Evolutionary conservation across 1,284 basidiomycete genomes (phyloP).

Genomic region (Boletus semigastroideus): DNA sequence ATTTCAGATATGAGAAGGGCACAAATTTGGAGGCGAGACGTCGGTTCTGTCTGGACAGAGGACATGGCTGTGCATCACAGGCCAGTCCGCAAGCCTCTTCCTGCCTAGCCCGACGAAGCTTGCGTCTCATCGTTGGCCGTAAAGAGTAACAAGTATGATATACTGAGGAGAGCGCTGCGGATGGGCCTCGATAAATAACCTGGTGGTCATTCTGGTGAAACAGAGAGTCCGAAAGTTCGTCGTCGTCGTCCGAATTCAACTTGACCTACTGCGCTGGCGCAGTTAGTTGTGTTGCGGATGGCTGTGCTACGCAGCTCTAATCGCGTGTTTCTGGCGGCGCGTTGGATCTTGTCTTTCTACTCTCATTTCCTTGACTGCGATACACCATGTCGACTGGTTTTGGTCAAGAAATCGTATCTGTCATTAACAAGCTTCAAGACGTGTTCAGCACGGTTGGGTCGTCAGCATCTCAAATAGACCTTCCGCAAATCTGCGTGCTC

Average conservation of each 20-base stretch:
- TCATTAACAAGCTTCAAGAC: conserved; percentile 84
- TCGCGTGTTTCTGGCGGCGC: conserved; percentile 28
- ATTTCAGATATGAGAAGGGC: conserved; percentile 26
- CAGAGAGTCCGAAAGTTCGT: background rate
- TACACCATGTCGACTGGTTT: conserved; percentile 60
- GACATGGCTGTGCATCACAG: conserved; percentile 12
- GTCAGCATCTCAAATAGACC: conserved; percentile 73
- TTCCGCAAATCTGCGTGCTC: conserved; percentile 84
- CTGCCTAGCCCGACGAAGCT: background rate
- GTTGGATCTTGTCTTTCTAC: conserved; percentile 10
- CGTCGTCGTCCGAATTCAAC: background rate
- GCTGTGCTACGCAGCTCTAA: conserved; percentile 24
- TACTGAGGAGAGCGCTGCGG: conserved; percentile 3
- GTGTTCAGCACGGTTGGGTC: conserved; percentile 82
- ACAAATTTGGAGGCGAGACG: background rate
- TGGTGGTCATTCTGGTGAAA: background rate
- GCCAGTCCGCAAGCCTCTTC: background rate
- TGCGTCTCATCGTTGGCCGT: conserved; percentile 9
- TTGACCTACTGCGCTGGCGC: background rate
- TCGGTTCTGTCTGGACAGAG: background rate
- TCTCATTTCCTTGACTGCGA: conserved; percentile 15
- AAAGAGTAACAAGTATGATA: conserved; percentile 5
- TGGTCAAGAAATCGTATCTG: conserved; percentile 72
- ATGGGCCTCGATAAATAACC: background rate
- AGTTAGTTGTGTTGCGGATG: conserved; percentile 9